Conservation (phyloP, 305 asterid genomes). For the Plantago coronopus region DNA sequence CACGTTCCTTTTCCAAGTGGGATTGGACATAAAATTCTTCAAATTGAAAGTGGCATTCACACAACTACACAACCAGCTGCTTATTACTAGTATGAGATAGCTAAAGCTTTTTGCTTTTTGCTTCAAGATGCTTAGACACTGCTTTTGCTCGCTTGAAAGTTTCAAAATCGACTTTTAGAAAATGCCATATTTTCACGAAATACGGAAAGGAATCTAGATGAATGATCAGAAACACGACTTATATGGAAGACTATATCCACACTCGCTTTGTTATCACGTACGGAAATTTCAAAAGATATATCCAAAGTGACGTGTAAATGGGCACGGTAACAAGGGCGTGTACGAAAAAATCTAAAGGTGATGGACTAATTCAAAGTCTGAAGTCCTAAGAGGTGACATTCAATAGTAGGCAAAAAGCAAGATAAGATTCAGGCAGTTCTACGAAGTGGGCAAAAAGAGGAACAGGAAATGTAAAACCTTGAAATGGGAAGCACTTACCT, state of each 20-base stretch:
- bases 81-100: too few species aligned
- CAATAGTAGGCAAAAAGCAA: not conserved
- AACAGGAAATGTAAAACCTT: constrained; percentile 9
- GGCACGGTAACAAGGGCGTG: not conserved
- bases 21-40: too few species aligned
- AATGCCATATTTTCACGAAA: not conserved
- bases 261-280: too few species aligned
- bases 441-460: constrained; percentile 12
- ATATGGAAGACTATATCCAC: too few species aligned
- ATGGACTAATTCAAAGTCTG: not conserved
- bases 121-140: not conserved
- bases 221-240: not conserved
- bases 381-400: not conserved
- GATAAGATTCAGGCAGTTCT: not conserved
- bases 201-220: not conserved
- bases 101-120: not conserved
- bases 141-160: too few species aligned
- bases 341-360: not conserved
- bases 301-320: not conserved
- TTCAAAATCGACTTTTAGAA: not conserved
- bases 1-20: constrained; percentile 1
- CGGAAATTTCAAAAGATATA: too few species aligned
- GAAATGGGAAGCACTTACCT: not conserved
- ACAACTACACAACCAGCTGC: too few species aligned
- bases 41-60: too few species aligned